A percentile compares a stretch with the other conserved stretches of the same genome.
phyloP scores from a whole-genome alignment of 768 basidiomycete genomes.

The Mycena belliarum region DNA sequence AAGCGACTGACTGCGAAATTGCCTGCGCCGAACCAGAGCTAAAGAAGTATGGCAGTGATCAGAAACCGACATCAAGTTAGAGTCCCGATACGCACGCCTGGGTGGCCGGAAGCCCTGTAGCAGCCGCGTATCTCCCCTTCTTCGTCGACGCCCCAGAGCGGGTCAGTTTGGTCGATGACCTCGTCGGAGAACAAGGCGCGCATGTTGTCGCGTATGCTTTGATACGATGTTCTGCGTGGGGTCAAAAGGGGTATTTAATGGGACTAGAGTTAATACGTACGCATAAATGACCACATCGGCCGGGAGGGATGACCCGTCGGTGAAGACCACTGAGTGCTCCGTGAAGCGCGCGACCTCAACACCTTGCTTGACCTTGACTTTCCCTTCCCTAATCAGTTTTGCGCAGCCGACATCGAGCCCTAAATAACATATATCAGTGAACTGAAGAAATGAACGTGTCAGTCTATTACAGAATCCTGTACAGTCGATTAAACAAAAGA shows the following conservation, averaged over 20 bases:
- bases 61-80: no score
- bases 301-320: slow-evolving; percentile 31
- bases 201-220: slow-evolving; percentile 35
- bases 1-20: slow-evolving; percentile 28
- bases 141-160: slow-evolving; percentile 50
- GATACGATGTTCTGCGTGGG: slow-evolving; percentile 32
- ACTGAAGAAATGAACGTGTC: no score
- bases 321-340: slow-evolving; percentile 31
- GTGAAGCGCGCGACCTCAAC: slow-evolving; percentile 35
- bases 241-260: neutral
- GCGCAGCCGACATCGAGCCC: slow-evolving; percentile 41
- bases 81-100: slow-evolving; percentile 26
- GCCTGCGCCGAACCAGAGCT: slow-evolving; percentile 30
- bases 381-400: slow-evolving; percentile 47
- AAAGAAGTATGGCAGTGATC: no score
- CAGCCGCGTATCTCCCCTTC: slow-evolving; percentile 48
- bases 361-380: slow-evolving; percentile 56
- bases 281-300: slow-evolving; percentile 45
- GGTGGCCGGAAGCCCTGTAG: slow-evolving; percentile 41
- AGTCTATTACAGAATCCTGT: slow-evolving; percentile 17
- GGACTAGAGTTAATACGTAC: slow-evolving; percentile 28
- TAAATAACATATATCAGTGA: neutral
- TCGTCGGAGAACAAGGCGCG: slow-evolving; percentile 38
- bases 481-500: neutral
- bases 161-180: slow-evolving; percentile 38